These are phyloP conservation scores for Laburnicola sp. DNA, from an alignment of 2,329 filamentous ascomycete genomes.

Conservation along the genomic window DNA sequence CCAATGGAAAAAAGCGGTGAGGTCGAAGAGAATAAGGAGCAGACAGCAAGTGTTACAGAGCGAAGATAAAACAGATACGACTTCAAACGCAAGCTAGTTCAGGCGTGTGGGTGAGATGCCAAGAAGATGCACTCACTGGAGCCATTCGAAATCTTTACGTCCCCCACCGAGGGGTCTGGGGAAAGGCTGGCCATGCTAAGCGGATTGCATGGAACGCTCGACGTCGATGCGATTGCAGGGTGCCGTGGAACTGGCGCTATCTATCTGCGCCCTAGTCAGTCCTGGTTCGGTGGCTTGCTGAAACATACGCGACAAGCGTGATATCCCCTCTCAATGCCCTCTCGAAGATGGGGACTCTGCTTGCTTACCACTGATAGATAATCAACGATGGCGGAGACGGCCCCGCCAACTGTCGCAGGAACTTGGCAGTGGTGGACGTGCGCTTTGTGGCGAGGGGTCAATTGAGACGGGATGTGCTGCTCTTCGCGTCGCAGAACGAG, in stretches of 20 bases:
- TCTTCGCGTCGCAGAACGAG: slow-evolving; percentile 34
- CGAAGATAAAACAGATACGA: slow-evolving; percentile 37
- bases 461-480: slow-evolving; percentile 37
- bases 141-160: slow-evolving; percentile 35
- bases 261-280: slow-evolving; percentile 23
- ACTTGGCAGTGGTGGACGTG: slow-evolving; percentile 7
- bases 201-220: slow-evolving; percentile 33
- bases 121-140: slow-evolving; percentile 38
- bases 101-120: slow-evolving; percentile 26
- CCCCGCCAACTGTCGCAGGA: slow-evolving; percentile 4
- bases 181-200: slow-evolving; percentile 43
- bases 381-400: not conserved
- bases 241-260: slow-evolving; percentile 13
- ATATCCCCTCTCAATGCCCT: too few relatives aligned
- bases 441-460: slow-evolving; percentile 18
- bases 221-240: slow-evolving; percentile 7
- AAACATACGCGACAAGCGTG: slow-evolving; percentile 26
- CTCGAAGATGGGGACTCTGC: not conserved
- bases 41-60: slow-evolving; percentile 26
- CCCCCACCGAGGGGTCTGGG: slow-evolving; percentile 36
- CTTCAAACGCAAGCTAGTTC: slow-evolving; percentile 35
- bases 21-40: slow-evolving; percentile 28
- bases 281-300: slow-evolving; percentile 21
- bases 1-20: slow-evolving; percentile 24
- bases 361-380: not conserved